phyloP scores from a whole-genome alignment of 2,329 filamentous ascomycete species.

The Pestalotiopsis sp. region DNA sequence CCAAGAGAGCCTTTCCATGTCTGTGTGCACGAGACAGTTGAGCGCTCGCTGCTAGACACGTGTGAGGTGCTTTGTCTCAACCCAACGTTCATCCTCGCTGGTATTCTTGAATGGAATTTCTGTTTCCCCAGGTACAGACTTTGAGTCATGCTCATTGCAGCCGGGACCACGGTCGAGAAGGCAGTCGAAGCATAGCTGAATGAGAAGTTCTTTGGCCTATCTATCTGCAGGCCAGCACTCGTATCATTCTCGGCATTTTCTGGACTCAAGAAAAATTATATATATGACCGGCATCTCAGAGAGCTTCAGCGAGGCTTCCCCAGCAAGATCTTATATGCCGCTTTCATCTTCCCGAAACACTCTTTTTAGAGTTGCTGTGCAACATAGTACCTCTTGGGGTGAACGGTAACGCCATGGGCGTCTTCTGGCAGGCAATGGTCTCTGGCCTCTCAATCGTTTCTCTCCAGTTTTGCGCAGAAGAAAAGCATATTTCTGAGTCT shows the following conservation, averaged over 20 bases:
- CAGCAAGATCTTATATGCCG: neutral
- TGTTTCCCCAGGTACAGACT: neutral
- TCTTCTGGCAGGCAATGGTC: neutral
- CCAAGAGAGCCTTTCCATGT: neutral
- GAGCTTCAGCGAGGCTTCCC: neutral
- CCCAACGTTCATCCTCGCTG: neutral
- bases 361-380: neutral
- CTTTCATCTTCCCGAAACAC: conserved; percentile 14
- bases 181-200: neutral
- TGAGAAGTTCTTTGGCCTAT: neutral
- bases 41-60: conserved; percentile 6
- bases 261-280: neutral
- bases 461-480: neutral
- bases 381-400: neutral
- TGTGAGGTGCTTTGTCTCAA: conserved; percentile 10
- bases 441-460: neutral
- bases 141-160: neutral
- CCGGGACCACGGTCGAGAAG: neutral
- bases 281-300: neutral
- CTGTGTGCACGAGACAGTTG: conserved; percentile 1
- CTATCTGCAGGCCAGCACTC: neutral
- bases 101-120: neutral
- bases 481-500: conserved; percentile 6
- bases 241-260: neutral
- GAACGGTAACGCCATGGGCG: neutral